Evolutionary conservation across 371 early-diverging fungal genomes (phyloP), one percentile per base, ranked within the genome.

Genomic region (Mortierella sp.): DNA sequence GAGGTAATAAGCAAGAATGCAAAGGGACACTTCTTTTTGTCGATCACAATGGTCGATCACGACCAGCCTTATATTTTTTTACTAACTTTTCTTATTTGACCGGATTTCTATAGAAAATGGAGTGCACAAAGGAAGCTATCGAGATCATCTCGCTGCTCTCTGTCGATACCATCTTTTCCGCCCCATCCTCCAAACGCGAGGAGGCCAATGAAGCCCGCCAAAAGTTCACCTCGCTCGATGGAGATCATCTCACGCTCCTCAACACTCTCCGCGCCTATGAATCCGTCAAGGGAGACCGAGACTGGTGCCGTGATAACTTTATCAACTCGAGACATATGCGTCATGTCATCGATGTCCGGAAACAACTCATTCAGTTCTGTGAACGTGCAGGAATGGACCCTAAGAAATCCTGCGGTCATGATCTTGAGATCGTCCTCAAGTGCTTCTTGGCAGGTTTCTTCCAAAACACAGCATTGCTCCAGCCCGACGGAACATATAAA

Each of bases 301-400:
- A 90, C 43, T 99, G 98, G 98, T 98, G 98, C 78, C 81, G 83
- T 43, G 92, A 95, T 39, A 91, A 98, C 72, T 97, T 93, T 81
- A 88, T 99, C 56, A 94, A 94, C 72, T 81, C 76, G 12, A 82
- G 97, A 42, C 90, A 93, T 50, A 84, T 97, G 83, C 89, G 87
- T 49, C 93, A 95, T 68, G 95, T 94, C 1, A 71, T 93, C 84
- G 94, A 95, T 63, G 93, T 97, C 14, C 89, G 94, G 26, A 89
- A 91, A 52, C 99, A 98, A 78, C 82, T 97, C 27, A 82, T 83
- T 47, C 85, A 87, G 17, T 90, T 97, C 46, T 93, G 94, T 76
- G 80, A 83, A 19, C 84, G 91, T 11, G 76, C 87, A 8, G 87
- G 84, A 1, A 89, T 97, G 41, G 81, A 90, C 44, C 84, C 92